Evolutionary conservation across 495 filamentous ascomycete genomes (phyloP), one percentile per base, ranked within the genome.

Genomic region (Penicillium pancosmium): DNA sequence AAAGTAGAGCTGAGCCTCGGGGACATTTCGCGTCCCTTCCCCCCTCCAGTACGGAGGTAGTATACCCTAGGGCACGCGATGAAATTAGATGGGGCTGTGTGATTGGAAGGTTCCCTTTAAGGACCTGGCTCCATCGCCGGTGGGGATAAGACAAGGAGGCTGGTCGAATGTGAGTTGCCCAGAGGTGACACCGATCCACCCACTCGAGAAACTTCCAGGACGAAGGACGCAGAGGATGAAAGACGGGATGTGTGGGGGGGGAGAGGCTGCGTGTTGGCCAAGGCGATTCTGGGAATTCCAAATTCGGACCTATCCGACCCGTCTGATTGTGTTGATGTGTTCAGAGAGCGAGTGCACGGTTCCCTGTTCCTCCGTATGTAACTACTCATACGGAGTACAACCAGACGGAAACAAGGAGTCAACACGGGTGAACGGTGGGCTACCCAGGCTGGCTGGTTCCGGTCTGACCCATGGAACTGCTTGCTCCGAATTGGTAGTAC

Each of bases 391-490:
- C 51, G 25, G 7, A 36, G 40, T 35, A 27, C 21, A 58, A 43
- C 15, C 41, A 44, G n/a, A 44, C 41, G n/a, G 41, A 19, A 44
- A 6, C 27, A 31, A 31, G 27, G 27, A 31, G 59, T 54, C 49
- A 54, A 44, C 13, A 46, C 54, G 60, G 64, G 64, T 66, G 64
- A 67, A 67, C 64, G 64, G 64, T 67, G 64, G 64, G 60, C 52
- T 44, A 35, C 41, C 41, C 41, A 44, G 13, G 19, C n/a, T n/a
- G 41, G n/a, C 46, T 53, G 60, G 60, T 52, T 18, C 41, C 41
- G 41, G 13, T 44, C 16, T 63, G 61, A 63, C 21, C 61, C 61
- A 63, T 62, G 59, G 62, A 51, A 56, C 36, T 21, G 9, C 21
- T 6, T 31, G 8, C 27, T 9, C 27, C 5, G 5, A 31, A 31